phyloP scores from a whole-genome alignment of 176 grass and related monocot species.

The Paspalum notatum region DNA sequence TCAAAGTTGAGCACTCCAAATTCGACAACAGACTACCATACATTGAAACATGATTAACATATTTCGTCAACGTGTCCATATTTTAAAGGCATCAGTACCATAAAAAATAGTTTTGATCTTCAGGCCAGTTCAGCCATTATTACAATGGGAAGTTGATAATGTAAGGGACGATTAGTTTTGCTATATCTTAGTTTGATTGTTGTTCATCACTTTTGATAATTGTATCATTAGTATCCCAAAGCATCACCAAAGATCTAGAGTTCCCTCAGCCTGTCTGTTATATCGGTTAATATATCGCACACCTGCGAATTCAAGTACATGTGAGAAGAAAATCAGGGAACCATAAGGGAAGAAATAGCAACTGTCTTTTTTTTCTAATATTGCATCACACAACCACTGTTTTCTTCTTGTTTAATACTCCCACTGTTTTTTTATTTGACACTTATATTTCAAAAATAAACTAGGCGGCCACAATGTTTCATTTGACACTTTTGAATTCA shows the following conservation, averaged over 20 bases:
- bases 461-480: neutral
- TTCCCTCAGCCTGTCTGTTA: conserved; percentile 30
- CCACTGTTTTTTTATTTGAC: too few species aligned
- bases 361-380: neutral
- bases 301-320: conserved; percentile 25
- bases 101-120: neutral
- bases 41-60: too few species aligned
- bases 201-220: neutral
- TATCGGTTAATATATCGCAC: conserved; percentile 1
- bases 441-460: too few species aligned
- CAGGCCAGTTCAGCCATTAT: neutral
- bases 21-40: too few species aligned
- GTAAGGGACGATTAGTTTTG: neutral
- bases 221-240: neutral
- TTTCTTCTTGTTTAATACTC: neutral
- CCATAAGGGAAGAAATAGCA: neutral
- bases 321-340: neutral
- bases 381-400: neutral
- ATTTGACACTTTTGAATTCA: too few species aligned
- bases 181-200: neutral
- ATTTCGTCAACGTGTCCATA: too few species aligned
- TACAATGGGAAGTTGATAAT: neutral
- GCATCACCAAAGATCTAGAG: conserved; percentile 26
- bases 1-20: too few species aligned
- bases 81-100: too few species aligned